Evolutionary conservation across 2,329 filamentous ascomycete genomes (phyloP), one percentile per base, ranked within the genome.

Genomic region (Colletotrichum sp.): DNA sequence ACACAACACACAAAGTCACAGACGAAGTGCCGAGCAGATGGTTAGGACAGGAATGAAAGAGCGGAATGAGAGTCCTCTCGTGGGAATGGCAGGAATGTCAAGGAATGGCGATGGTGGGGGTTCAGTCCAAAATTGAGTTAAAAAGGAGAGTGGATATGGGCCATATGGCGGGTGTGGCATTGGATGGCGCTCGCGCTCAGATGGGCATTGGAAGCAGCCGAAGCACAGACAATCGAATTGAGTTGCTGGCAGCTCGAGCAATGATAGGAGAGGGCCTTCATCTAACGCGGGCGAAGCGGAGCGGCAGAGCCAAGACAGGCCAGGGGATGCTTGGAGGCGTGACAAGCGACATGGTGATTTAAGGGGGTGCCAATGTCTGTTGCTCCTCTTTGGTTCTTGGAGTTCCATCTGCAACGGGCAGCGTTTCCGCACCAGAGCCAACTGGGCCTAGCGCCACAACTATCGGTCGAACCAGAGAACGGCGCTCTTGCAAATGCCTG

Each of bases 351-450:
- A 68, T 71, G 66, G 60, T 75, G 71, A 75, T 77, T 77, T 71
- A 77, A 77, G 75, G 75, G 71, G 75, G 60, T 67, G 75, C 75
- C 75, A 77, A 75, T 71, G 71, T 75, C 71, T 71, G 44, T 24
- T 69, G 34, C 70, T 76, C 73, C 73, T 73, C 70, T 76, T 59
- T 59, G 44, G 64, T 57, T 73, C 72, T 63, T 66, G 71, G 66
- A 75, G 71, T 67, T 59, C 64, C 70, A 65, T 71, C 71, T 75
- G 71, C 75, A 67, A 77, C 75, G 66, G 72, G 39, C 72, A 71
- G 71, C 75, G 71, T 75, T 77, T 75, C 71, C 71, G 39, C 75
- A 75, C 75, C 75, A 75, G 60, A 57, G 55, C 63, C 71, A 36
- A 75, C 67, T 36, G 30, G 72, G 75, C 18, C 60, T 75, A 77